These are phyloP conservation scores for Seminavis robusta DNA, from an alignment of 108 stramenopile species.

Conservation along the genomic window DNA sequence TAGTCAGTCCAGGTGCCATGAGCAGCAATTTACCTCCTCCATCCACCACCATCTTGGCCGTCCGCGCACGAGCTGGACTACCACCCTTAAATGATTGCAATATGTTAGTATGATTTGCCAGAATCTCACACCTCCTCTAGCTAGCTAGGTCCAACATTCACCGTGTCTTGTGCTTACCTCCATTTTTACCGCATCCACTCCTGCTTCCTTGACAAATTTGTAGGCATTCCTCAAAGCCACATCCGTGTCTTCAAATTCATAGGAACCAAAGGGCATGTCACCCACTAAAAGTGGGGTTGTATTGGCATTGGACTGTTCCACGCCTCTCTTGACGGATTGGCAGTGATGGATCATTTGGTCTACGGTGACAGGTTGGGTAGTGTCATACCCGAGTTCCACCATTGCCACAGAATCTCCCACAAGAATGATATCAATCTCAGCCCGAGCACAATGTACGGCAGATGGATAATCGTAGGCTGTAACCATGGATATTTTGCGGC, in stretches of 20 bases:
- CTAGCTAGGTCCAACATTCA: background rate
- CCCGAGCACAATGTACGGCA: slow-evolving; percentile 94
- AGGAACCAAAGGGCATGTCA: slow-evolving; percentile 98
- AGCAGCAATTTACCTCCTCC: slow-evolving; percentile 69
- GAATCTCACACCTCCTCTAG: background rate
- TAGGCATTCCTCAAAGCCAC: slow-evolving; percentile 85
- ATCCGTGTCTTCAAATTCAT: slow-evolving; percentile 87
- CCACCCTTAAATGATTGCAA: slow-evolving; percentile 77
- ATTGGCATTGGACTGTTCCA: slow-evolving; percentile 22
- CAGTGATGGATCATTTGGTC: slow-evolving; percentile 98
- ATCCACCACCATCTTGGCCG: slow-evolving; percentile 81
- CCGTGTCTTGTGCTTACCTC: slow-evolving; percentile 62
- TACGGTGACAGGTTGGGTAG: slow-evolving; percentile 93
- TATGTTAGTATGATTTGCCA: background rate
- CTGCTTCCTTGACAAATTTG: slow-evolving; percentile 88
- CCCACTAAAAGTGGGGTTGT: slow-evolving; percentile 87
- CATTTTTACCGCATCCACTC: slow-evolving; percentile 91
- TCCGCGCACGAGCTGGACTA: slow-evolving; percentile 56
- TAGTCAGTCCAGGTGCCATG: too few species aligned
- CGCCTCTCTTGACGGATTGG: slow-evolving; percentile 79
- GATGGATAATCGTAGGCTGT: slow-evolving; percentile 99
- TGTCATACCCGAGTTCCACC: slow-evolving; percentile 95
- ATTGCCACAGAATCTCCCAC: slow-evolving; percentile 93
- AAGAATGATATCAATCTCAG: slow-evolving; percentile 91
- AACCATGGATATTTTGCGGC: slow-evolving; percentile 87